Evolutionary conservation across 2,329 filamentous ascomycete species (phyloP), one percentile per base, ranked within the genome.

Genomic region (Curvularia sp.): DNA sequence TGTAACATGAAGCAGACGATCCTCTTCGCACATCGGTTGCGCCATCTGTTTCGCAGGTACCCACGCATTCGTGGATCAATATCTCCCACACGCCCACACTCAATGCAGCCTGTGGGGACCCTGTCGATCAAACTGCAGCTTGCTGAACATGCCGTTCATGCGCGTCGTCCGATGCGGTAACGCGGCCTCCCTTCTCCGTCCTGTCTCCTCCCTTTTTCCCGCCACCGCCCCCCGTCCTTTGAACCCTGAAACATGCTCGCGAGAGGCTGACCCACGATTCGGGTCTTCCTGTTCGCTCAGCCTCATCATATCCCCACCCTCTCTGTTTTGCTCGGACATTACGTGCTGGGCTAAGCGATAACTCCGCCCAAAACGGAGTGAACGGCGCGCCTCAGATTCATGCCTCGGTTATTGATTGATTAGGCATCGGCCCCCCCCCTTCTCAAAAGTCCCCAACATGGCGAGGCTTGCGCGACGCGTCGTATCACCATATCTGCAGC

Each of bases 121-220:
- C 55, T 36, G 55, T 49, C 55, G 55, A 57, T 57, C 55, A 57
- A 48, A 57, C 55, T 25, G 18, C 36, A 57, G 41, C 28, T 43
- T 49, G 49, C 43, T 57, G 55, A 58, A 58, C 50, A 39, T 45
- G 23, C 32, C 47, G 59, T 52, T 55, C 55, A 61, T 58, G 59
- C 50, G 53, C 32, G 30, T 53, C 49, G 46, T 57, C 49, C 36
- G 32, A 57, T 43, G 19, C 30, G 55, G 59, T 19, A 57, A 51
- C 50, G 41, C 51, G 42, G 46, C 38, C 32, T 23, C 15, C 47
- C 23, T 9, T 49, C 47, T 38, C 21, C 19, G 30, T 36, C 32
- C 46, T 10, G 21, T 34, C 41, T 13, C 27, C 54, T 51, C 34
- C 43, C 43, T 30, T 46, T 46, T 46, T 30, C 21, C 25, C 43